Evolutionary conservation across 164 flowering plant species (phyloP), one percentile per base, ranked within the genome.

Genomic region (Magnolia sinica): DNA sequence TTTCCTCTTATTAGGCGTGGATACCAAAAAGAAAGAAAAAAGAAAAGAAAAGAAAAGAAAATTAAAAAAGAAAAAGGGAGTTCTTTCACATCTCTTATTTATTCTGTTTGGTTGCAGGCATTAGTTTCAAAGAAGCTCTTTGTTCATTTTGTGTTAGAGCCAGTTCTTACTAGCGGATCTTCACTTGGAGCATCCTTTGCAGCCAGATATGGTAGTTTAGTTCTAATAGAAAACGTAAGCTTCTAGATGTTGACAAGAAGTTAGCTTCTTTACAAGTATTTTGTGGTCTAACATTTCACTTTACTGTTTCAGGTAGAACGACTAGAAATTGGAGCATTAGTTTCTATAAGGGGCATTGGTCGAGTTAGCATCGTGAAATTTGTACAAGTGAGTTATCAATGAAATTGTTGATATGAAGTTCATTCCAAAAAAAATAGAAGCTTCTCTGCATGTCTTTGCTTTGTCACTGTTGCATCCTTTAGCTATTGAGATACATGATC

Each of bases 141-240:
- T 79, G 95, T 91, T 77, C 91, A 89, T 80, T 88, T 91, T 81
- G 91, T 91, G 79, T 78, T 91, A 82, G 92, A 89, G 76, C 92
- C 89, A 16, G 78, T 89, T 74, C 52, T 74, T 59, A 23, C 80
- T 8, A 72, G 75, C 73, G 74, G 77, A 64, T 79, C 88, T 63
- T 81, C 83, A 24, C 31, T 77, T 69, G 89, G 79, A 74, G 81
- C 83, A 68, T 86, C 91, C 29, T 89, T 89, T 87, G 91, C 92
- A 69, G 92, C 92, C 74, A 83, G 87, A 86, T 84, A 84, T 80
- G 91, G 88, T 68, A 89, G 91, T 78, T 83, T 91, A 83, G 91
- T 85, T 74, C 49, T 73, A 2, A 81, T 89, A 66, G 95, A 91
- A 81, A 88, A 79, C 73, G 95, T 88, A 82, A 88, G 87, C 55